A percentile compares a stretch with the other conserved stretches of the same genome.
phyloP scores from a whole-genome alignment of 2,329 filamentous ascomycete genomes.

The Pseudogymnoascus sp. region DNA sequence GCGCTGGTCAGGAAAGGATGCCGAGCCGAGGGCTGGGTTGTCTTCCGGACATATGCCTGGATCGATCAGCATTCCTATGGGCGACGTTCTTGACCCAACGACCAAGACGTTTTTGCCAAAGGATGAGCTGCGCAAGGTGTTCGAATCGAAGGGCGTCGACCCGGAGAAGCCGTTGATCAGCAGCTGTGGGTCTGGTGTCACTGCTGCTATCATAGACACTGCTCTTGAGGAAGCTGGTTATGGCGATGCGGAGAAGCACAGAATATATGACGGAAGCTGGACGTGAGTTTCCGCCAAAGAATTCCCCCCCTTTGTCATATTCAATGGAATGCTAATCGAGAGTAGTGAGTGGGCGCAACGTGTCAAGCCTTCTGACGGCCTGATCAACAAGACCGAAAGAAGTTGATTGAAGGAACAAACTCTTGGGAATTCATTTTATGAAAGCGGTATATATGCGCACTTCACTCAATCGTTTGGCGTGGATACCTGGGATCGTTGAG shows the following conservation, averaged over 20 bases:
- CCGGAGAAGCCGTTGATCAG: constrained; percentile 73
- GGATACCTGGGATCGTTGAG: background rate
- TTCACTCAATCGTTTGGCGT: constrained; percentile 7
- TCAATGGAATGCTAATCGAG: constrained; percentile 10
- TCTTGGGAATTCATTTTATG: background rate
- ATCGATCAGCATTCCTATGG: constrained; percentile 74
- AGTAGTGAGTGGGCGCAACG: constrained; percentile 59
- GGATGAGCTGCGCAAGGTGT: constrained; percentile 64
- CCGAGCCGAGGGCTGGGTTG: constrained; percentile 78
- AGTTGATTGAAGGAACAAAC: background rate
- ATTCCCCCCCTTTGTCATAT: background rate
- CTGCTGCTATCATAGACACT: constrained; percentile 82
- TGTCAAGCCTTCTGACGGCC: constrained; percentile 50
- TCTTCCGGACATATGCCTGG: constrained; percentile 89
- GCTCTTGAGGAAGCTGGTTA: constrained; percentile 73
- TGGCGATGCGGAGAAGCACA: constrained; percentile 56
- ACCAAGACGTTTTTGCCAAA: constrained; percentile 72
- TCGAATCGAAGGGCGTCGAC: constrained; percentile 72
- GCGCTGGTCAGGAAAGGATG: constrained; percentile 72
- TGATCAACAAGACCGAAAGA: constrained; percentile 46
- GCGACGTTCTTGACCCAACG: constrained; percentile 68
- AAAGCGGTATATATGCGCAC: background rate
- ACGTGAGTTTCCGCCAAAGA: constrained; percentile 54
- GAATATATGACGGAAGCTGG: constrained; percentile 95
- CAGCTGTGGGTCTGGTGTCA: constrained; percentile 90